Evolutionary conservation across 164 flowering plant species (phyloP), one percentile per base, ranked within the genome.

Genomic region (Macadamia tetraphylla): DNA sequence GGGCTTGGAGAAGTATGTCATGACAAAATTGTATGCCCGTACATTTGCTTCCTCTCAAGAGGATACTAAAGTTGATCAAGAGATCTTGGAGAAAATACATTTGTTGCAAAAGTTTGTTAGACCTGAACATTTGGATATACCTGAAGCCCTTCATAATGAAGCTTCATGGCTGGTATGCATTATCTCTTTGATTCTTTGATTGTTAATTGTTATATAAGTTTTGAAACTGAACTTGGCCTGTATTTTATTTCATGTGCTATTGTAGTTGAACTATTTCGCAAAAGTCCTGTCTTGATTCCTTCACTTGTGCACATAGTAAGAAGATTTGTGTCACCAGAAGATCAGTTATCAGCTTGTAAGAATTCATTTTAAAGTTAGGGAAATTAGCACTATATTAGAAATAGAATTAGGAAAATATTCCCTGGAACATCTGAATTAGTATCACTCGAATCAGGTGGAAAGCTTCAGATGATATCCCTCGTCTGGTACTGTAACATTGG

Each of bases 111-210:
- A 74, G 67, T 82, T 82, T 63, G 62, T 84, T 73, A 78, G 68
- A 75, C 89, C 87, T 56, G 85, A 82, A 71, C 86, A 82, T 71
- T 70, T 84, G 72, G 86, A 86, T 73, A 86, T 86, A 67, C 81
- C 79, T 9, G 46, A 67, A 58, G 72, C 67, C 59, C 77, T 79
- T 65, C 82, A 67, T 7, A 80, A 81, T 67, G 82, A 82, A 79
- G 72, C 81, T 53, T 78, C 84, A n/a, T 86, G 83, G 87, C 77
- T 86, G 84, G 86, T 81, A 79, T 58, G 70, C 48, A 11, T 67
- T 9, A 40, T 78, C 14, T 31, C 69, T 58, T 60, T 35, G 1
- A 65, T 63, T 30, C 40, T 35, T 35, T 2, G 40, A 2, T 35
- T 35, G 40, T 35, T 35, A 35, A 35, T 53, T 13, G 18, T 53